Evolutionary conservation across 2,329 filamentous ascomycete species (phyloP).

Genomic region (Verticillium albo-atrum): DNA sequence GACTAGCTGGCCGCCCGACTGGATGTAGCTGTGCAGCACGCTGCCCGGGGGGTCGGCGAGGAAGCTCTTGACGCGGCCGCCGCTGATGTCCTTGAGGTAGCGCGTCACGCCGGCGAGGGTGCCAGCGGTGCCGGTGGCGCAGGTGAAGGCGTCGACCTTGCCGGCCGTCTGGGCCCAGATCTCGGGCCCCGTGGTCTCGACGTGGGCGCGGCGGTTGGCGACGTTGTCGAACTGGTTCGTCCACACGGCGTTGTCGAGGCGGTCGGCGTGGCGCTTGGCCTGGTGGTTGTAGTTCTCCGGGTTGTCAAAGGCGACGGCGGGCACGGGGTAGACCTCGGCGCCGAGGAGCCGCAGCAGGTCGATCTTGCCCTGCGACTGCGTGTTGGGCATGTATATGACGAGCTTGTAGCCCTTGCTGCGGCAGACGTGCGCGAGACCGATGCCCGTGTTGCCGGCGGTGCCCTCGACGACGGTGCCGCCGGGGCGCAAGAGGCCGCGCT

Average conservation of each 20-base stretch:
- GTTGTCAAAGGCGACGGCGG: constrained; percentile 92
- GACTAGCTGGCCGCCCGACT: constrained; percentile 74
- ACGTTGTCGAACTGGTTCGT: constrained; percentile 99
- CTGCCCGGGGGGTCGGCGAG: constrained; percentile 92
- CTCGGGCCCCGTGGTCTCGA: constrained; percentile 95
- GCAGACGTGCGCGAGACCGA: constrained; percentile 95
- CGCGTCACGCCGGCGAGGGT: constrained; percentile 86
- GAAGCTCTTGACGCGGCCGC: constrained; percentile 77
- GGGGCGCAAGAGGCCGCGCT: constrained; percentile 72
- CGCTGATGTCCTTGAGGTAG: constrained; percentile 79
- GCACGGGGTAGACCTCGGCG: constrained; percentile 93
- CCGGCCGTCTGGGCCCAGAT: constrained; percentile 92
- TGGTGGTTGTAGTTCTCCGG: constrained; percentile 98
- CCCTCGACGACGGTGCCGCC: constrained; percentile 96
- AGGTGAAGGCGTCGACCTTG: constrained; percentile 89
- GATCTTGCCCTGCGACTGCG: constrained; percentile 96
- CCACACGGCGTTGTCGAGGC: constrained; percentile 86
- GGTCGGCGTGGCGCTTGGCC: constrained; percentile 83
- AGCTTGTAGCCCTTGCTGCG: constrained; percentile 86
- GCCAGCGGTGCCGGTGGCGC: constrained; percentile 87
- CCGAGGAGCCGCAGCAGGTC: constrained; percentile 86
- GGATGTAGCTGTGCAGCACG: constrained; percentile 88
- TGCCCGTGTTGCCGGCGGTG: constrained; percentile 96
- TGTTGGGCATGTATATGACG: constrained; percentile 99
- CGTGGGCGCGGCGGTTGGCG: constrained; percentile 88